These are phyloP conservation scores for Rauvolfia tetraphylla DNA, from an alignment of 257 asterid species.

Conservation along the genomic window DNA sequence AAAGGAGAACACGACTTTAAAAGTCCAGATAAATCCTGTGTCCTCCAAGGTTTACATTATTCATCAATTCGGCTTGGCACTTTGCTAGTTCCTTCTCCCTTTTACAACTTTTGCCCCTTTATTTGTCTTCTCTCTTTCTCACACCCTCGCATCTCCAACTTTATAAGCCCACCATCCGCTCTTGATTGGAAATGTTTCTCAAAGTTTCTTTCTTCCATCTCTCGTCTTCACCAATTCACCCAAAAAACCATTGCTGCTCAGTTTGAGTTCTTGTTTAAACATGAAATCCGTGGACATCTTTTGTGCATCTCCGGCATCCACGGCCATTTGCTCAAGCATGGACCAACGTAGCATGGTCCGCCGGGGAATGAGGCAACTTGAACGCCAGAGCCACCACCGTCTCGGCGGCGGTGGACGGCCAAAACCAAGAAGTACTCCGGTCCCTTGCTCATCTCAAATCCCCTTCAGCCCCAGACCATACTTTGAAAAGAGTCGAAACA, in stretches of 20 bases:
- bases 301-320: conserved; percentile 83
- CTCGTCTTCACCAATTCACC: neutral
- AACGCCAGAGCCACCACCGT: conserved; percentile 29
- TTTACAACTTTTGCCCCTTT: neutral
- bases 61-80: conserved; percentile 26
- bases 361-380: conserved; percentile 24
- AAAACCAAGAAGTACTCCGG: conserved; percentile 20
- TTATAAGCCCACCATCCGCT: conserved; percentile 37
- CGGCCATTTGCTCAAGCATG: conserved; percentile 83
- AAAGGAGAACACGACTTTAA: conserved; percentile 19
- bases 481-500: conserved; percentile 30
- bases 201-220: neutral
- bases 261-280: neutral
- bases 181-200: conserved; percentile 31
- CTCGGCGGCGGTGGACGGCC: conserved; percentile 22
- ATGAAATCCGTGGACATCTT: conserved; percentile 74
- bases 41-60: conserved; percentile 28
- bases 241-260: neutral
- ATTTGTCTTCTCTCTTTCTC: neutral
- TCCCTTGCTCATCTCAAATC: conserved; percentile 59
- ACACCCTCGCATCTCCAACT: conserved; percentile 21
- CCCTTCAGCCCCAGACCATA: conserved; percentile 54
- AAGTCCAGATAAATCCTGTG: conserved; percentile 24
- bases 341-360: conserved; percentile 56
- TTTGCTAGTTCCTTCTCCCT: neutral